Evolutionary conservation across 345 rosid species (phyloP).

Genomic region (Arabidopsis suecica): DNA sequence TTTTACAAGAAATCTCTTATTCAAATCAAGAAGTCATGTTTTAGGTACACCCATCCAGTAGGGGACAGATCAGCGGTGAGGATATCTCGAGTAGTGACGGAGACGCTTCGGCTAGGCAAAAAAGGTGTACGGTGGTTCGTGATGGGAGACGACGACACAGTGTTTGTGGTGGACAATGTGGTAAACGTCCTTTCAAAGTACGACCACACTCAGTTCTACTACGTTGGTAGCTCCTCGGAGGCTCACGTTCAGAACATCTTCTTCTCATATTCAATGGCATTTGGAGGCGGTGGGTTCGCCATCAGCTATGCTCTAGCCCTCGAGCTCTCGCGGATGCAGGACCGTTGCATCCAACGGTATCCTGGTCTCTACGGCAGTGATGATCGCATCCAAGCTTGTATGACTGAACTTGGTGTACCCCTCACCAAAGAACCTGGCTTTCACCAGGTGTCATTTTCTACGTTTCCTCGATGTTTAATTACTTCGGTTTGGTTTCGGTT

Average conservation of each 20-base stretch:
- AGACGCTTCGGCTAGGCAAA: conserved; percentile 65
- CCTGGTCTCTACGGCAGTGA: conserved; percentile 85
- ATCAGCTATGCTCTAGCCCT: conserved; percentile 76
- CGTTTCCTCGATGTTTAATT: not conserved
- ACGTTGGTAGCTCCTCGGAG: conserved; percentile 79
- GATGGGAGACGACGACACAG: conserved; percentile 88
- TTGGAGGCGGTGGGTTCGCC: conserved; percentile 88
- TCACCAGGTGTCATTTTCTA: conserved; percentile 63
- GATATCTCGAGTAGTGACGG: conserved; percentile 78
- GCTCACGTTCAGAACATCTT: conserved; percentile 80
- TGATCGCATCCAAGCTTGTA: conserved; percentile 84
- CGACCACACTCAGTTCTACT: conserved; percentile 70
- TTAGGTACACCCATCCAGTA: conserved; percentile 62
- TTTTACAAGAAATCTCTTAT: conserved; percentile 2
- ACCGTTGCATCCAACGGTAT: conserved; percentile 75
- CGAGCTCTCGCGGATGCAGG: conserved; percentile 75
- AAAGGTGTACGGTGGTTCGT: conserved; percentile 81
- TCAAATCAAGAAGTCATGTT: not conserved
- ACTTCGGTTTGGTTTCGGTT: not conserved
- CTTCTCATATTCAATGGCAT: conserved; percentile 81
- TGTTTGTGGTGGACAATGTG: conserved; percentile 71
- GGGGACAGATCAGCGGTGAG: conserved; percentile 79
- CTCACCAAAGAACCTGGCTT: conserved; percentile 79
- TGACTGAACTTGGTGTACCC: conserved; percentile 84
- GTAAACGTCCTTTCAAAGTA: conserved; percentile 64